Base-by-base conservation (phyloP, 139 green algal species). In the Marvania coccoides region DNA sequence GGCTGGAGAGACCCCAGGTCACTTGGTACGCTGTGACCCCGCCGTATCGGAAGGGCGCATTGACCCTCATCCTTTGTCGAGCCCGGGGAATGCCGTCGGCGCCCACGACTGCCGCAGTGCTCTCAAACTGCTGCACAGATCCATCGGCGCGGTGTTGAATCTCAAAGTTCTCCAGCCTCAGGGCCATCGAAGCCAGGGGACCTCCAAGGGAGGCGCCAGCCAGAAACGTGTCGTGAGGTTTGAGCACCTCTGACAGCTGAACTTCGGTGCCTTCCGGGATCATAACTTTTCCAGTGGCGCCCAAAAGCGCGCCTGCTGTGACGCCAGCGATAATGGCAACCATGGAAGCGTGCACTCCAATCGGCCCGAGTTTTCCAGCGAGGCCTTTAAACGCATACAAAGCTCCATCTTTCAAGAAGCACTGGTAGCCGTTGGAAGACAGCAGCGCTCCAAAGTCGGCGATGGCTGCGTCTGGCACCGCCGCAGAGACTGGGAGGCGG, bases 381-480 rank as follows among this genome's bases (percentile, higher is more conserved):
- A 97, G 72, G 19, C 89, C 90, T 70, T 95, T 96, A 81, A 98
- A 98, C 4, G 81, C 92, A 67, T 98, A 98, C 67, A 97, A 66
- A 39, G 75, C 65, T 5, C n/a, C n/a, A n/a, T n/a, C n/a, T n/a
- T n/a, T n/a, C n/a, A n/a, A n/a, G n/a, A n/a, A n/a, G 29, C 80
- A 75, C 71, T 96, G 81, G 74, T 92, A 96, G 0, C 83, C 83
- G 15, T 70, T 80, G 3, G 46, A 34, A 0, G 29, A 15, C 23
- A 96, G 79, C 1, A 76, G 2, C 0, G 10, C n/a, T 0, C 75
- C 87, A 30, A 96, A 57, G 67, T 93, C 87, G 6, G 24, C 5
- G 3, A 90, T 23, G 2, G 65, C 53, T 8, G 82, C 90, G 9
- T 70, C 70, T 2, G 83, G 83, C 47, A 96, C 74, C 65, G 87